A percentile compares a stretch with the other conserved stretches of the same genome.
These are phyloP conservation scores for Ensete ventricosum DNA, from an alignment of 176 grass and related monocot species.

Conservation along the genomic window DNA sequence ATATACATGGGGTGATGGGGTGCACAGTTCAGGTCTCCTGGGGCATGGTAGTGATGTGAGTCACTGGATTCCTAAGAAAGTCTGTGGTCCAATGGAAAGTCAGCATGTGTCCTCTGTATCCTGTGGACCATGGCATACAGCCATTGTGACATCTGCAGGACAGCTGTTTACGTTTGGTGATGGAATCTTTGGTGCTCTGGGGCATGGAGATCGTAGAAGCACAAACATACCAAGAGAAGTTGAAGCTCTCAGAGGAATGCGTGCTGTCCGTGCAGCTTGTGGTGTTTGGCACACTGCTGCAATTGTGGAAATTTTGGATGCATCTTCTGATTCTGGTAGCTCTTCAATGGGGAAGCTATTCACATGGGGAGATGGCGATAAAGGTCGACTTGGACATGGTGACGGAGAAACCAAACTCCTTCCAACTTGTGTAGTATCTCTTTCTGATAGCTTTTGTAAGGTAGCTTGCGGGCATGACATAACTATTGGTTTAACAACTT, in stretches of 20 bases:
- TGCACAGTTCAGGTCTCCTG: conserved; percentile 46
- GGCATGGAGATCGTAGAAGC: conserved; percentile 54
- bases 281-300: conserved; percentile 76
- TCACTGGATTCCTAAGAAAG: conserved; percentile 74
- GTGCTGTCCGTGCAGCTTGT: conserved; percentile 37
- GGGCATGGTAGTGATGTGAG: conserved; percentile 43
- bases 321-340: conserved; percentile 26
- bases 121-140: conserved; percentile 72
- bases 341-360: conserved; percentile 43
- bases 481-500: conserved; percentile 42
- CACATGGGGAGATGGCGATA: conserved; percentile 77
- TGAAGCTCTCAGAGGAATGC: conserved; percentile 45
- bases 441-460: conserved; percentile 39
- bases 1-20: conserved; percentile 74
- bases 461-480: conserved; percentile 70
- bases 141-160: conserved; percentile 46
- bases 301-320: conserved; percentile 47
- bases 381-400: conserved; percentile 60
- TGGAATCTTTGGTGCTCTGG: conserved; percentile 58
- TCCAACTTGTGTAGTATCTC: conserved; percentile 40
- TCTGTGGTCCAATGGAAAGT: conserved; percentile 42
- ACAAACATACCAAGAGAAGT: conserved; percentile 52
- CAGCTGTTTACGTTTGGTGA: conserved; percentile 67
- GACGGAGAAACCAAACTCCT: conserved; percentile 42
- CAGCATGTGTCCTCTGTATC: conserved; percentile 49